Conservation (phyloP, 176 grass and related monocot genomes). For the Themeda triandra region DNA sequence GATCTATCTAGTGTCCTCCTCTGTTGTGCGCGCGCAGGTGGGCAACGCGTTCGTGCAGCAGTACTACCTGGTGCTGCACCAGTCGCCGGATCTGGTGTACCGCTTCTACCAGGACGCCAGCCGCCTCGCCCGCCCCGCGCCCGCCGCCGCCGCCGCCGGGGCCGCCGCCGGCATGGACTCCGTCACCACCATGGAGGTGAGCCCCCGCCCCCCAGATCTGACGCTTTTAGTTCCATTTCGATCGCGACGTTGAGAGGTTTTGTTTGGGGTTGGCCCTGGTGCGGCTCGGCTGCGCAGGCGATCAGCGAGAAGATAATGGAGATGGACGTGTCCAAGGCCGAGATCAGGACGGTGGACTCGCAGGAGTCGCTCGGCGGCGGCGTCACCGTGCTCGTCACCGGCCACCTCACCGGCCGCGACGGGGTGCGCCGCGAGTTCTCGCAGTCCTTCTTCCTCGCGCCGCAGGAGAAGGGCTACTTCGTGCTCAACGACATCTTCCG, state of each 20-base stretch:
- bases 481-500: constrained; percentile 76
- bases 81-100: constrained; percentile 71
- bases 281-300: constrained; percentile 43
- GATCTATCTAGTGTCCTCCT: constrained; percentile 11
- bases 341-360: constrained; percentile 74
- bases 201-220: constrained; percentile 28
- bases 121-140: constrained; percentile 58
- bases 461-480: constrained; percentile 75
- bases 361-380: constrained; percentile 70
- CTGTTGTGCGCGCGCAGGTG: constrained; percentile 34
- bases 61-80: constrained; percentile 87
- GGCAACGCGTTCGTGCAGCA: constrained; percentile 90
- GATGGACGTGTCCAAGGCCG: constrained; percentile 67
- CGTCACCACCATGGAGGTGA: constrained; percentile 68
- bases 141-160: not conserved
- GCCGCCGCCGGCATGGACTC: constrained; percentile 43
- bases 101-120: constrained; percentile 91
- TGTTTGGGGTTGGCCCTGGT: not conserved
- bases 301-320: constrained; percentile 76
- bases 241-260: not conserved
- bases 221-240: not conserved
- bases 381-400: constrained; percentile 56
- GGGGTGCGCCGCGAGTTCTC: constrained; percentile 54
- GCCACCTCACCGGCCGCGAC: constrained; percentile 46
- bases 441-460: constrained; percentile 89